Evolutionary conservation across 345 rosid species (phyloP), one percentile per base, ranked within the genome.

Genomic region (Citrus reticulata): DNA sequence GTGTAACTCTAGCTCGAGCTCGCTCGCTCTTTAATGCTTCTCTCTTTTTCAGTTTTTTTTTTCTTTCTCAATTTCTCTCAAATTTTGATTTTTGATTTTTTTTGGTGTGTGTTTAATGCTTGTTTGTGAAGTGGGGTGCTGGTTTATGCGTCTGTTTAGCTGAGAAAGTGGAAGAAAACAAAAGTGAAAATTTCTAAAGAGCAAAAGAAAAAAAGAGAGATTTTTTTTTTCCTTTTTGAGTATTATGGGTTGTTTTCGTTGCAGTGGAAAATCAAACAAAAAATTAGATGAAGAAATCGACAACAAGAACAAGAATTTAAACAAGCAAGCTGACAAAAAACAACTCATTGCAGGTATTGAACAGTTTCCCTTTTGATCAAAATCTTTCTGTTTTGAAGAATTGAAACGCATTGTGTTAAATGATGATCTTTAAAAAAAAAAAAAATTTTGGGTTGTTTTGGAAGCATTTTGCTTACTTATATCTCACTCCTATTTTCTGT

Each of bases 211-310:
- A 59, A 59, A 54, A 27, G 46, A 51, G 46, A 68, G 66, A 29
- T 27, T 25, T 6, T 24, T 42, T 62, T 62, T 69, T 17, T 0
- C 16, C 13, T 9, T 40, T 42, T 11, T 42, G 3, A 13, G 69
- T 79, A 83, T 74, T 39, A 92, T 93, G 98, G 93, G 91, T 62
- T 93, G 96, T 81, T 91, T 92, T 80, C 46, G 90, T 65, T 93
- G 86, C 70, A 9, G 82, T 74, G 83, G 85, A 60, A 82, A 83
- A 81, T 81, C 90, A 9, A 83, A 61, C 74, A 85, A 80, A 80
- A 84, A 85, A 80, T 75, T 86, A 51, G 88, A 82, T 63, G 81
- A 75, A 11, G 57, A 22, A 63, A 75, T 55, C 80, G 61, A 17
- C 35, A 57, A 25, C 80, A 62, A 46, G 16, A 64, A 39, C 51